Evolutionary conservation across 2,329 filamentous ascomycete genomes (phyloP), one percentile per base, ranked within the genome.

Genomic region (Xylariales sp.): DNA sequence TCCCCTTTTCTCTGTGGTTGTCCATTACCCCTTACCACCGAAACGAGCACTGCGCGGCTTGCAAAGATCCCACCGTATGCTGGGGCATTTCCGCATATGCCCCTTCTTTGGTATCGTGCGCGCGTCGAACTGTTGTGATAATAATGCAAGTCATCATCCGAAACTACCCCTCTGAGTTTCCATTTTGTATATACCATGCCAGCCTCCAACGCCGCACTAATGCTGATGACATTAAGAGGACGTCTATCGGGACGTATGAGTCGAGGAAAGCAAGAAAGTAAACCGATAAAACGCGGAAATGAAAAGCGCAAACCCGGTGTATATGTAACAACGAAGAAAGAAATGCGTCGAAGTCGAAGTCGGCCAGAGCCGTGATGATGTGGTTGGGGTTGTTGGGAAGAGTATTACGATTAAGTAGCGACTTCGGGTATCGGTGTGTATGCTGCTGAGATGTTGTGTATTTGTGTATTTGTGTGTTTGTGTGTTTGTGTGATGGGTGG

Each of bases 171-270:
- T 20, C 23, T 27, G 16, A 12, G 32, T 14, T 29, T 36, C 33
- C 27, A 20, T 41, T 37, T 41, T 37, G 28, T 41, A 23, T 37
- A 41, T n/a, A n/a, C n/a, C n/a, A n/a, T 40, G 28, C 39, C 39
- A 37, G 16, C 39, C 29, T 40, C 38, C n/a, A 37, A 41, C 39
- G 39, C 39, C 33, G 16, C 28, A 20, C 21, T 33, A 27, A 40
- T 40, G 38, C 38, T 34, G 31, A 34, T 33, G 29, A 33, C 35
- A 33, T 25, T 16, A 29, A n/a, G 17, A 33, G 30, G 29, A 33
- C 29, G 23, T 33, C 29, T 33, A 20, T 33, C 8, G 14, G 21
- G 29, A 39, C 30, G 37, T 33, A 16, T 15, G 19, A 17, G 18
- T n/a, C 21, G n/a, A 12, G 21, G 33, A 33, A 16, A 30, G 16